Base-by-base conservation (phyloP, 805 yeast genomes). In the Zygosaccharomyces gambellarensis region DNA sequence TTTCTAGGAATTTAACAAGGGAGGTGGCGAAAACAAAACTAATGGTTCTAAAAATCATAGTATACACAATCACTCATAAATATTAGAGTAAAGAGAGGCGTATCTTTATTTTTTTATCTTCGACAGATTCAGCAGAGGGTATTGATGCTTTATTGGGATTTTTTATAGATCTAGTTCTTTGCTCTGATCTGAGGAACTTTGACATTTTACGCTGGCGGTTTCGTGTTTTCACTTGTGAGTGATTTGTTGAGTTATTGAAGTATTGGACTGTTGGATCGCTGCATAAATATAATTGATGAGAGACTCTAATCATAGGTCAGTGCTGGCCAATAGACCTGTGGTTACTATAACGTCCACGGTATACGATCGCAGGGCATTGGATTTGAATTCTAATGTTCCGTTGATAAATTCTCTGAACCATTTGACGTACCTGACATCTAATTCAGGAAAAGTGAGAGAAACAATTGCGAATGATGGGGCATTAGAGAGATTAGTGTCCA, bases 391-490 rank as follows among this genome's bases (percentile, higher is more conserved):
- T 27, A 90, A 88, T 63, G 81, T 86, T 57, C 97, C 99, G 1
- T 74, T 92, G 49, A 94, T 94, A 52, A 90, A 89, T 74, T 88
- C 97, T 6, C 73, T 92, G 59, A 92, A 90, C 67, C 95, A 90
- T 71, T 75, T 92, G 47, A 88, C 97, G 1, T 88, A 85, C 64
- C 76, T 94, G 32, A 87, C 92, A 0, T 84, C 95, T 1, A 83
- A 94, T 14, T 83, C 90, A 51, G 84, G 89, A 29, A 85, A 90
- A 60, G 96, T 92, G 2, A 77, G 99, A 39, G 98, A 94, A 61
- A 89, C 97, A 0, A 74, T 92, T 29, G 79, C 95, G 12, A 74
- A 72, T 25, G 99, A 92, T 66, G 98, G 99, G 10, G 98, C 98
- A 0, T 71, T 94, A 36, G 97, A 89, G 64, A 74, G 98, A 46